phyloP scores from a whole-genome alignment of 2,329 filamentous ascomycete genomes.

The Zalaria sp. region DNA sequence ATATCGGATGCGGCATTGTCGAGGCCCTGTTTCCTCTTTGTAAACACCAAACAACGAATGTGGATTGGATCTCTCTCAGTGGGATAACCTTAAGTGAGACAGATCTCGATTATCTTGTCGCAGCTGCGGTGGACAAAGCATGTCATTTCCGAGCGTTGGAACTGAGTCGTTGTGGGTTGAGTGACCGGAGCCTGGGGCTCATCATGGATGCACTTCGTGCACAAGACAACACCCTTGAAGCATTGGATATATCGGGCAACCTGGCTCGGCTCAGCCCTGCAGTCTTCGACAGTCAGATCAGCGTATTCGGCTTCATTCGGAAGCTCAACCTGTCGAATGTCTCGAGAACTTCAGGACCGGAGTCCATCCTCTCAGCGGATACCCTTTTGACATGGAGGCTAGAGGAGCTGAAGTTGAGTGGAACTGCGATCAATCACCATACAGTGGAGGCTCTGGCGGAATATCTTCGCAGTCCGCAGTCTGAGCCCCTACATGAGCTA shows the following conservation, averaged over 20 bases:
- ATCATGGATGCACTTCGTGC: conserved; percentile 49
- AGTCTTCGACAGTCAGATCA: conserved; percentile 51
- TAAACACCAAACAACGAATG: conserved; percentile 51
- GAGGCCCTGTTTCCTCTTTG: conserved; percentile 56
- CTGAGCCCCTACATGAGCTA: conserved; percentile 45
- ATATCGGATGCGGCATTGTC: conserved; percentile 54
- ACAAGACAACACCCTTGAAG: conserved; percentile 54
- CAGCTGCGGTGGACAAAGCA: conserved; percentile 49
- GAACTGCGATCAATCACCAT: conserved; percentile 45
- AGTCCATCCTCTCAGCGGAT: conserved; percentile 51
- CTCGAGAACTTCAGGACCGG: conserved; percentile 46
- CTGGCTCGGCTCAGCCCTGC: conserved; percentile 49
- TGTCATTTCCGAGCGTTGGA: conserved; percentile 56
- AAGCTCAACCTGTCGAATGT: conserved; percentile 53
- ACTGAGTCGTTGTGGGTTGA: conserved; percentile 48
- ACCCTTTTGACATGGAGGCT: conserved; percentile 53
- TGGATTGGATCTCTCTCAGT: conserved; percentile 57
- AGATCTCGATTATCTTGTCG: conserved; percentile 53
- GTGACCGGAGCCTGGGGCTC: conserved; percentile 44
- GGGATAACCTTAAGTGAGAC: conserved; percentile 57
- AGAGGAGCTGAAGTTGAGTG: conserved; percentile 51
- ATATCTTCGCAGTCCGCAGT: conserved; percentile 42
- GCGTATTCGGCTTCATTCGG: conserved; percentile 51
- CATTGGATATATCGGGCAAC: conserved; percentile 52
- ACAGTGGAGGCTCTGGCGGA: conserved; percentile 50